These are phyloP conservation scores for Fusarium redolens DNA, from an alignment of 2,329 filamentous ascomycete species.

Conservation along the genomic window DNA sequence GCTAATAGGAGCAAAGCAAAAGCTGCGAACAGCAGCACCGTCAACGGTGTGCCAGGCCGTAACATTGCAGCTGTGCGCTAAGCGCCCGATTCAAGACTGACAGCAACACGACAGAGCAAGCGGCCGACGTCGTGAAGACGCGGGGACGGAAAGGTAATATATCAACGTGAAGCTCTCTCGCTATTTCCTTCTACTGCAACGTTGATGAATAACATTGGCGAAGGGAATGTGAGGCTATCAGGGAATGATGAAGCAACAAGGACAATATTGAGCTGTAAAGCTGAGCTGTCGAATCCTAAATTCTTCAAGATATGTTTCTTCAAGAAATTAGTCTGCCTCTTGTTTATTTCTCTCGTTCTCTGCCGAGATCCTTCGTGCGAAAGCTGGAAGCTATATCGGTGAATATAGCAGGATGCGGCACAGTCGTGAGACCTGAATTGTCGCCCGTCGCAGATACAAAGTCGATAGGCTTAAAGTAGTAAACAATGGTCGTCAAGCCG, in stretches of 20 bases:
- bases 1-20: constrained; percentile 88
- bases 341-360: not conserved
- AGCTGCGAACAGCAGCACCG: constrained; percentile 84
- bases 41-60: constrained; percentile 91
- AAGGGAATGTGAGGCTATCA: constrained; percentile 1
- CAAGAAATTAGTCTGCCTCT: not conserved
- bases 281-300: not conserved
- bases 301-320: constrained; percentile 2
- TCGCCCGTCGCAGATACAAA: not conserved
- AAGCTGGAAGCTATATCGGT: constrained; percentile 6
- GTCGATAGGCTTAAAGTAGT: not conserved
- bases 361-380: not conserved
- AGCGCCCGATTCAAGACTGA: constrained; percentile 20
- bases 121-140: constrained; percentile 42
- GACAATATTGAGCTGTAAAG: not conserved
- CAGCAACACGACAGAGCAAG: constrained; percentile 19
- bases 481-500: constrained; percentile 1
- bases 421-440: constrained; percentile 18
- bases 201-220: constrained; percentile 25
- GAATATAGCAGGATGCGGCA: constrained; percentile 19
- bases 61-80: constrained; percentile 71
- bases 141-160: constrained; percentile 15
- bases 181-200: constrained; percentile 5
- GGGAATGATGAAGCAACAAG: not conserved
- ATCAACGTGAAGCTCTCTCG: constrained; percentile 5